Base-by-base conservation (phyloP, 106 monocot species). In the Dioscorea dumetorum region DNA sequence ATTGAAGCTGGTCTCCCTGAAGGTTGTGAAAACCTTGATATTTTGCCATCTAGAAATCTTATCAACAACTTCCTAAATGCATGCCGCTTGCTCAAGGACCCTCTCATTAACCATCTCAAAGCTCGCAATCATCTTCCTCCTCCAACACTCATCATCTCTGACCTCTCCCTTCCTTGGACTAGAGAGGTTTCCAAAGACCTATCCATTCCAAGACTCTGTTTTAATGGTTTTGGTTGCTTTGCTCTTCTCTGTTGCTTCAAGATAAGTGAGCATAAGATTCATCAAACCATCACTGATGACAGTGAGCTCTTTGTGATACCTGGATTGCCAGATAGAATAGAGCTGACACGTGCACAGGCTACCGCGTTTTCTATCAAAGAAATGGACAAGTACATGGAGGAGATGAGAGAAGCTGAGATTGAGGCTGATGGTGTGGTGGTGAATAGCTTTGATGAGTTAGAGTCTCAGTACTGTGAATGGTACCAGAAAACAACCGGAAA, bases 381-480 rank as follows among this genome's bases (percentile, higher is more conserved):
- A 2, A 63, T 24, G 33, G 71, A 67, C 24, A 21, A 74, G 22
- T 0, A 74, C 2, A 33, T 21, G 4, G 23, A 57, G 0, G 63
- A 78, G 12, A 6, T 49, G 5, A 0, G 8, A 0, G 63, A 78
- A 2, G 70, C 72, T 0, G 83, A 85, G 64, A 17, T 23, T 3
- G 28, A 57, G 0, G 85, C 88, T 0, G 65, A 76, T 20, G 88
- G 88, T 7, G 48, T 88, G 32, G 71, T 88, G 18, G 58, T 81
- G 20, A 92, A 92, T 58, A 91, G 71, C 57, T 88, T 83, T 67
- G 49, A 63, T 14, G 92, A 78, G 13, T 31, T 93, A 68, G 92
- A 92, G 74, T 49, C 24, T 0, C 31, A 32, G 12, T 85, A 62
- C 59, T 24, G 73, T 8, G 73, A 88, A 5, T 0, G 52, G 11